Evolutionary conservation across 495 filamentous ascomycete species (phyloP).

Genomic region (Daldinia loculata): DNA sequence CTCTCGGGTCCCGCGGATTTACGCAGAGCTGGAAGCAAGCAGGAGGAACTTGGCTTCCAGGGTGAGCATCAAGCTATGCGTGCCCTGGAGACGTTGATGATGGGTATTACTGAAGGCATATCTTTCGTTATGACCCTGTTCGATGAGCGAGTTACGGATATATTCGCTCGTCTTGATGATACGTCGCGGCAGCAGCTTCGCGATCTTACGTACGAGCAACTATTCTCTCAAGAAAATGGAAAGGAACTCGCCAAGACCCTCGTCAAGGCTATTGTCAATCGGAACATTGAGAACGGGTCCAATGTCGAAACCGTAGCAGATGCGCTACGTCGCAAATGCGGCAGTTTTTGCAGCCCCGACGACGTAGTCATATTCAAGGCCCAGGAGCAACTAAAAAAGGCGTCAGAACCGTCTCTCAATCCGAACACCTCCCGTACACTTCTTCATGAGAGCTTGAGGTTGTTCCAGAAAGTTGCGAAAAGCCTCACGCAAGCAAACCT

Average conservation of each 20-base stretch:
- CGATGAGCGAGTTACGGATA: constrained; percentile 89
- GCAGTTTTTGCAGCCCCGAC: constrained; percentile 94
- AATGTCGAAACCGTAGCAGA: constrained; percentile 98
- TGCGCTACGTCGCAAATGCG: constrained; percentile 86
- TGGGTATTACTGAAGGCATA: constrained; percentile 91
- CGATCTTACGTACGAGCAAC: constrained; percentile 81
- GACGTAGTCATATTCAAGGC: constrained; percentile 98
- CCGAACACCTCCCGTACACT: constrained; percentile 80
- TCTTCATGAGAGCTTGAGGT: constrained; percentile 84
- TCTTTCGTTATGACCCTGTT: constrained; percentile 93
- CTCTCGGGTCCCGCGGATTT: constrained; percentile 85
- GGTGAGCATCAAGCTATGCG: constrained; percentile 93
- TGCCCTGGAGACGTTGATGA: constrained; percentile 80
- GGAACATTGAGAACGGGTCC: constrained; percentile 92
- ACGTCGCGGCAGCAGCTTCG: constrained; percentile 71
- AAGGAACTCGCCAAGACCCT: constrained; percentile 94
- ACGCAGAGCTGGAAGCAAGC: constrained; percentile 72
- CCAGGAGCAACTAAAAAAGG: constrained; percentile 89
- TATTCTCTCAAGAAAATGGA: constrained; percentile 81
- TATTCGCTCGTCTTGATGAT: constrained; percentile 79
- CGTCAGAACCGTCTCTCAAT: constrained; percentile 77
- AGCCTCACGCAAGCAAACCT: constrained; percentile 83
- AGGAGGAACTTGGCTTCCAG: constrained; percentile 89
- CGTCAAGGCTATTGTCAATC: constrained; percentile 97
- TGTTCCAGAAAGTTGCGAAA: constrained; percentile 88